Evolutionary conservation across 352 stramenopile genomes (phyloP).

Genomic region (Phytophthora uliginosa): DNA sequence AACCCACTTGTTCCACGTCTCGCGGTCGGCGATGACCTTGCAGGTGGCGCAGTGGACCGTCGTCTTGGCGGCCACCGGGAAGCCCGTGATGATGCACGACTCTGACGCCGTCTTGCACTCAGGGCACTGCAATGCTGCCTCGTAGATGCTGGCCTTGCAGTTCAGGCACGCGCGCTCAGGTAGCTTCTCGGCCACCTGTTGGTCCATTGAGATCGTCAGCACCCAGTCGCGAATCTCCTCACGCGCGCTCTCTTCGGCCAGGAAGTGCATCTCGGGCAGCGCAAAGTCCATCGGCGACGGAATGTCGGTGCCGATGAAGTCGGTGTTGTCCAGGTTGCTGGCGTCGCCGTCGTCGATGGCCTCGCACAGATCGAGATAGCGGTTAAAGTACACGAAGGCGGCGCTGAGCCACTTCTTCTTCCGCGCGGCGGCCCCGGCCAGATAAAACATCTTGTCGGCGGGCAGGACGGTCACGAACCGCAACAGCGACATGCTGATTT

Average conservation of each 20-base stretch:
- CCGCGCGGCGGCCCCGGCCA: constrained; percentile 82
- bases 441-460: constrained; percentile 96
- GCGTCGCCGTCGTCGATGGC: constrained; percentile 94
- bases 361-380: constrained; percentile 96
- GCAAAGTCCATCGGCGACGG: constrained; percentile 84
- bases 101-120: constrained; percentile 84
- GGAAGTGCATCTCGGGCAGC: constrained; percentile 80
- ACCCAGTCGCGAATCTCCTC: constrained; percentile 97
- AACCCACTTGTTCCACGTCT: constrained; percentile 93
- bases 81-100: constrained; percentile 94
- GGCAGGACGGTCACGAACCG: constrained; percentile 91
- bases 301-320: constrained; percentile 95
- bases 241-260: constrained; percentile 83
- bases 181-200: constrained; percentile 94
- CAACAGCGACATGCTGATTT: constrained; percentile 91
- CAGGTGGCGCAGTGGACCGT: constrained; percentile 92
- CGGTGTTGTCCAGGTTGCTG: constrained; percentile 92
- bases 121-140: constrained; percentile 78
- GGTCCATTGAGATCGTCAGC: constrained; percentile 96
- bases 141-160: constrained; percentile 91
- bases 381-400: constrained; percentile 97
- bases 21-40: constrained; percentile 86
- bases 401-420: constrained; percentile 93
- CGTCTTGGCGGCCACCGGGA: constrained; percentile 87
- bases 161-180: constrained; percentile 76